Evolutionary conservation across 169 alveolate genomes (phyloP), one percentile per base, ranked within the genome.

Genomic region (Plasmodium berghei): DNA sequence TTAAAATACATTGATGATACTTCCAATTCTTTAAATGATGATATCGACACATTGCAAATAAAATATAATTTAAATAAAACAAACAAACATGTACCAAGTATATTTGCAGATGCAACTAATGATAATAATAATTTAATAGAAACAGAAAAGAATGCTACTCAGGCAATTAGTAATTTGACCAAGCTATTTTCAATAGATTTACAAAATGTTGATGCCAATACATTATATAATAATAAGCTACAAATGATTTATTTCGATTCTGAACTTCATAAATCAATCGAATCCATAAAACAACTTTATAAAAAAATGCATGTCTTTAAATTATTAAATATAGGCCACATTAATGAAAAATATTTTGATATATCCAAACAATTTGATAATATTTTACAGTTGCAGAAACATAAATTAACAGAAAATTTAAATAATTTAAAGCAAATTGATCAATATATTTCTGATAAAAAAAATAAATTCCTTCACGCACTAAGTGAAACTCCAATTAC

Each of bases 11-110:
- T 72, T n/a, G 1, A 72, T 22, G 1, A 22, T 54, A 72, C n/a
- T 52, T 20, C 18, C 5, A 6, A 16, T 2, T 16, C 69, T 18
- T 49, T 42, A 24, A 5, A 49, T 24, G 3, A 48, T 6, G 66
- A 72, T 16, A 28, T 72, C 14, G 42, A 14, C 14, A 22, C 85
- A 72, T 72, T 72, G 9, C 26, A 72, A 42, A 18, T n/a, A 10
- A 5, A 69, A 8, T 28, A 42, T 48, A 24, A 14, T 6, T 1
- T 2, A 0, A 69, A 69, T 16, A 0, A 6, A 14, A 28, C 48
- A 46, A 18, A 22, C 20, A 16, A 69, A 14, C 18, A 69, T 16
- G 20, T 0, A 2, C 2, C 26, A 28, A 69, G 6, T n/a, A n/a
- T 12, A 8, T 3, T 28, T 28, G 77, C 40, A 16, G 16, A 69